These are phyloP conservation scores for Wickerhamomyces sp. DNA, from an alignment of 1,139 yeast species.

Conservation along the genomic window DNA sequence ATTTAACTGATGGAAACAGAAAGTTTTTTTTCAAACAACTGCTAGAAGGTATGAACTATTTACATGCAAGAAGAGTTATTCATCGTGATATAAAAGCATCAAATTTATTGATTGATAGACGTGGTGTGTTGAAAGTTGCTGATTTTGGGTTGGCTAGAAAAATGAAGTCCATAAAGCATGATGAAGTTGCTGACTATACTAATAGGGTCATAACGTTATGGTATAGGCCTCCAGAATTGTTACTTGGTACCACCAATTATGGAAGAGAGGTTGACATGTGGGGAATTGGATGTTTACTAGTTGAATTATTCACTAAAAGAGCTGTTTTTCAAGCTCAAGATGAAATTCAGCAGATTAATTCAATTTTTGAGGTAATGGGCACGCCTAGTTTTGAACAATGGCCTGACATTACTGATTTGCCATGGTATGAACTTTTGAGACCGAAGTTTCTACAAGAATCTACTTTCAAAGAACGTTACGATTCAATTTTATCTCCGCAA, in stretches of 20 bases:
- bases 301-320: slow-evolving; percentile 69
- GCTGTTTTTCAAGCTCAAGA: slow-evolving; percentile 88
- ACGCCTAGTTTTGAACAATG: slow-evolving; percentile 74
- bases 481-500: slow-evolving; percentile 40
- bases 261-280: slow-evolving; percentile 92
- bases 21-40: slow-evolving; percentile 76
- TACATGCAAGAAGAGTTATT: slow-evolving; percentile 74
- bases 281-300: slow-evolving; percentile 92
- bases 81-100: slow-evolving; percentile 97
- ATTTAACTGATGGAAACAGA: slow-evolving; percentile 60
- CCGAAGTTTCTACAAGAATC: slow-evolving; percentile 44
- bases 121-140: slow-evolving; percentile 78
- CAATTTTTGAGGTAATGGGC: slow-evolving; percentile 81
- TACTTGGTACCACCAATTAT: slow-evolving; percentile 86
- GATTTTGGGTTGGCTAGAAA: slow-evolving; percentile 93
- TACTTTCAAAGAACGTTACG: slow-evolving; percentile 46
- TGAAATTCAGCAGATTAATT: slow-evolving; percentile 76
- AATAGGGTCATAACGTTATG: slow-evolving; percentile 93
- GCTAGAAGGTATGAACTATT: slow-evolving; percentile 73
- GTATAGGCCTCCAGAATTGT: slow-evolving; percentile 95
- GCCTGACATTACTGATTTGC: slow-evolving; percentile 73
- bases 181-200: slow-evolving; percentile 72
- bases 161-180: slow-evolving; percentile 49
- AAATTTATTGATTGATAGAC: slow-evolving; percentile 68
- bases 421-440: slow-evolving; percentile 88